Percentiles rank a stretch among this genome's conserved stretches.
Evolutionary conservation across 2,329 filamentous ascomycete species (phyloP).

Genomic region (Penicillium glabrum): DNA sequence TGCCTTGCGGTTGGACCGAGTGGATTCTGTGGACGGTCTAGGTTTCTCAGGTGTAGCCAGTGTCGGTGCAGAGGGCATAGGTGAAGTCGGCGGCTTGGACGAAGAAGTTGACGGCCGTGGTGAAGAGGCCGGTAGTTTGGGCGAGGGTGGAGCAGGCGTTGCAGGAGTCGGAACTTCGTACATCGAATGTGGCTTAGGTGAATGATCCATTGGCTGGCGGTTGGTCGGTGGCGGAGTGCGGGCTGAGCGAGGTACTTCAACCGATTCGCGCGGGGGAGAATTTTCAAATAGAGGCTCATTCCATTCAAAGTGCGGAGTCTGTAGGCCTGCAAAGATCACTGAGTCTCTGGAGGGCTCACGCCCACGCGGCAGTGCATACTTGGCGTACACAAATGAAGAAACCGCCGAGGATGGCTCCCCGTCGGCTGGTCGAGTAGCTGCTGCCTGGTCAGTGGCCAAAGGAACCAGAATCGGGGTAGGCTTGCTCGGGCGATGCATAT

Average conservation of each 20-base stretch:
- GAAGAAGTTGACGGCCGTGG: neutral
- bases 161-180: conserved; percentile 26
- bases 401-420: conserved; percentile 47
- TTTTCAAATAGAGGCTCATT: conserved; percentile 56
- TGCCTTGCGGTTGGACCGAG: neutral
- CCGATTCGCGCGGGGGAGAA: conserved; percentile 33
- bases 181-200: conserved; percentile 30
- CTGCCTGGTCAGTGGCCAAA: conserved; percentile 21
- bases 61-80: neutral
- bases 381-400: conserved; percentile 82
- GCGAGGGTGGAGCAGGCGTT: conserved; percentile 10
- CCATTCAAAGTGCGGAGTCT: conserved; percentile 61
- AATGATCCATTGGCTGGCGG: conserved; percentile 17
- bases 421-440: conserved; percentile 15
- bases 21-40: conserved; percentile 14
- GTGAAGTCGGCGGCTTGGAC: neutral
- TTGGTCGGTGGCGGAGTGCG: conserved; percentile 36
- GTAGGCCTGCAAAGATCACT: conserved; percentile 56
- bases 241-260: conserved; percentile 21
- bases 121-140: neutral
- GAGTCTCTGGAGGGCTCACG: conserved; percentile 72
- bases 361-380: conserved; percentile 79
- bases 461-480: conserved; percentile 37
- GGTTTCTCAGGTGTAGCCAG: conserved; percentile 3
- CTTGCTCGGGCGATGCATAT: conserved; percentile 28